Evolutionary conservation across 2,329 filamentous ascomycete species (phyloP).

Genomic region (Fusarium caatingaense): DNA sequence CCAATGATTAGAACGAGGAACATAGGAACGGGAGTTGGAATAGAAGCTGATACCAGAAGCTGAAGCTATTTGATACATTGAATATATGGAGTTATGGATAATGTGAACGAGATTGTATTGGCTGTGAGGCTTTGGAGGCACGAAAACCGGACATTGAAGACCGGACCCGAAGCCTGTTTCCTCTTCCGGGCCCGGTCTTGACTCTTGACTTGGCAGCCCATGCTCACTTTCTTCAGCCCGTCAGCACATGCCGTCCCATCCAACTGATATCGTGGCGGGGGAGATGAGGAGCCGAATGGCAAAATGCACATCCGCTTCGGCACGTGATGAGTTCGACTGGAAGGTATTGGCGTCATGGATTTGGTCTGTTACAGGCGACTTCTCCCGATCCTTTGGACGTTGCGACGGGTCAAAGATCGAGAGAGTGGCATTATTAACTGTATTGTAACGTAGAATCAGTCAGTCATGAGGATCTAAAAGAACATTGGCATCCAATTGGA

Average conservation of each 20-base stretch:
- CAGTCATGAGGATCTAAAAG: background rate
- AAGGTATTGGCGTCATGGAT: conserved; percentile 40
- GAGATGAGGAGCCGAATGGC: conserved; percentile 33
- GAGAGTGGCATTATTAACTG: background rate
- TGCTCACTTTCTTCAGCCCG: conserved; percentile 6
- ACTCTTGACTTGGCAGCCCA: background rate
- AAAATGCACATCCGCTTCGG: conserved; percentile 39
- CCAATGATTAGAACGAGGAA: background rate
- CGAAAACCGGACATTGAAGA: conserved; percentile 36
- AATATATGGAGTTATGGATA: background rate
- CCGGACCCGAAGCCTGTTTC: conserved; percentile 22
- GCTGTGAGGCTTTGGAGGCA: background rate
- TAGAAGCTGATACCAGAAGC: conserved; percentile 3
- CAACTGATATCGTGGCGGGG: conserved; percentile 27
- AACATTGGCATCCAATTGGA: conserved; percentile 26
- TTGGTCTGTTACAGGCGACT: conserved; percentile 22
- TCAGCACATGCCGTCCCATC: conserved; percentile 39
- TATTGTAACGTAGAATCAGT: background rate
- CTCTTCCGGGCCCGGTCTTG: conserved; percentile 24
- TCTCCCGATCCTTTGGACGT: conserved; percentile 31
- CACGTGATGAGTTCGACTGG: conserved; percentile 39
- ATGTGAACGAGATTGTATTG: background rate
- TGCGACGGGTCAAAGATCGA: conserved; percentile 12
- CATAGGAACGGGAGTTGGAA: background rate
- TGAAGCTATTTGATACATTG: background rate